Evolutionary conservation across 768 basidiomycete species (phyloP).

Genomic region (Amanita exitialis): DNA sequence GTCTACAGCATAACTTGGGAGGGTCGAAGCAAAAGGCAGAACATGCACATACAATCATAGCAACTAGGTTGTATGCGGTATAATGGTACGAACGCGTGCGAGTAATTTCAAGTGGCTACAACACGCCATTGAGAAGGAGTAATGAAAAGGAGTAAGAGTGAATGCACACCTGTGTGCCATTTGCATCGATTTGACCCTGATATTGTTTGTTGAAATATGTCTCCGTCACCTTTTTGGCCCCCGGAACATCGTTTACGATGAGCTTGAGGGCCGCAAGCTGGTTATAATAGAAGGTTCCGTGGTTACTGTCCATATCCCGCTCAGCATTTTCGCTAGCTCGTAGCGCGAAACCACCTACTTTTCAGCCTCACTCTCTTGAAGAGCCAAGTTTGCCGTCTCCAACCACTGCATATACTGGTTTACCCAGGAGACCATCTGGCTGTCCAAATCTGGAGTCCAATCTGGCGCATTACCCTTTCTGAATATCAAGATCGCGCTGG

Average conservation of each 20-base stretch:
- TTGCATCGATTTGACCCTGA: conserved; percentile 39
- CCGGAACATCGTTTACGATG: conserved; percentile 37
- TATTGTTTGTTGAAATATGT: conserved; percentile 43
- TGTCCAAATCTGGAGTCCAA: conserved; percentile 47
- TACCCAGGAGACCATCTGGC: conserved; percentile 39
- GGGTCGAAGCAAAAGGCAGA: not conserved
- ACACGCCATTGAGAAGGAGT: not conserved
- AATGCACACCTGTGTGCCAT: conserved; percentile 43
- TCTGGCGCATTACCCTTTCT: conserved; percentile 35
- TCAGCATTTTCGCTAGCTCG: not conserved
- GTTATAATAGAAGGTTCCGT: conserved; percentile 54
- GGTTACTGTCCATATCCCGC: conserved; percentile 34
- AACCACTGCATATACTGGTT: conserved; percentile 47
- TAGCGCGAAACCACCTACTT: conserved; percentile 31
- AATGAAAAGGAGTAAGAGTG: not conserved
- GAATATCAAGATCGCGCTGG: conserved; percentile 41
- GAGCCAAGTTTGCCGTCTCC: conserved; percentile 33
- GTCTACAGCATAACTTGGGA: conserved; percentile 25
- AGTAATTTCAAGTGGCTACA: conserved; percentile 46
- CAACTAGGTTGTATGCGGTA: conserved; percentile 56
- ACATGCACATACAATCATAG: conserved; percentile 45
- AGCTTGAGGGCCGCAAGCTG: conserved; percentile 50
- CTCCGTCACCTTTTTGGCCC: conserved; percentile 35
- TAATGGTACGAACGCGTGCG: conserved; percentile 62
- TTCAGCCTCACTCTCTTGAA: conserved; percentile 31